Conservation (phyloP, 2,329 filamentous ascomycete species). For the Byssochlamys sp. region DNA sequence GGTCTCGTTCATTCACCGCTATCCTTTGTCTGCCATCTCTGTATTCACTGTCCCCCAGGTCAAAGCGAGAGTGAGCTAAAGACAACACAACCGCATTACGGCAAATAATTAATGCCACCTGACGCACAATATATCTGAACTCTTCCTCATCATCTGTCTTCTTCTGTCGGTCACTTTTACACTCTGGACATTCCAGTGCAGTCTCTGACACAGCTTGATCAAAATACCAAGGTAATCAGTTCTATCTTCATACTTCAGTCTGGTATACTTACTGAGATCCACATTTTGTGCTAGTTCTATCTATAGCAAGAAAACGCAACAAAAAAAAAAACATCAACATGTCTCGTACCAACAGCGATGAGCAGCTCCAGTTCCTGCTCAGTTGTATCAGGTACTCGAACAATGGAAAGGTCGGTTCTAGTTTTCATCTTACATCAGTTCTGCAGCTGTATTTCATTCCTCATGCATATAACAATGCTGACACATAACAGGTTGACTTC, state of each 20-base stretch:
- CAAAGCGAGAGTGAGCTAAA: background rate
- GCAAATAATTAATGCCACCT: background rate
- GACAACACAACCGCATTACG: background rate
- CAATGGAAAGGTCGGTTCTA: slow-evolving; percentile 48
- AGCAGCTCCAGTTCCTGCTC: slow-evolving; percentile 58
- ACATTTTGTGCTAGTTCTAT: background rate
- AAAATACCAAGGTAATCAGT: background rate
- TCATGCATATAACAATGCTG: background rate
- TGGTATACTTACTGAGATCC: background rate
- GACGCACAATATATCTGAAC: background rate
- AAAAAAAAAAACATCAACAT: slow-evolving; percentile 24
- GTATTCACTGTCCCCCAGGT: background rate
- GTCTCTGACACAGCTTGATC: background rate
- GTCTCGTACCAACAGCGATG: slow-evolving; percentile 42
- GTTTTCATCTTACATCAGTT: background rate
- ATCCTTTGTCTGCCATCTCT: background rate
- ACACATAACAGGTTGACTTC: slow-evolving; percentile 52
- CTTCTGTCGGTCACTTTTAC: background rate
- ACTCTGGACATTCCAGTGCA: background rate
- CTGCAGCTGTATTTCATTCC: background rate
- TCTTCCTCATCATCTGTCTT: background rate
- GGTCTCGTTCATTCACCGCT: background rate
- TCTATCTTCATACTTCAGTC: background rate
- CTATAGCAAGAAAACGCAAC: background rate
- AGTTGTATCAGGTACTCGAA: slow-evolving; percentile 54